These are phyloP conservation scores for Selenicereus undatus DNA, from an alignment of 148 eudicot genomes.

Conservation along the genomic window DNA sequence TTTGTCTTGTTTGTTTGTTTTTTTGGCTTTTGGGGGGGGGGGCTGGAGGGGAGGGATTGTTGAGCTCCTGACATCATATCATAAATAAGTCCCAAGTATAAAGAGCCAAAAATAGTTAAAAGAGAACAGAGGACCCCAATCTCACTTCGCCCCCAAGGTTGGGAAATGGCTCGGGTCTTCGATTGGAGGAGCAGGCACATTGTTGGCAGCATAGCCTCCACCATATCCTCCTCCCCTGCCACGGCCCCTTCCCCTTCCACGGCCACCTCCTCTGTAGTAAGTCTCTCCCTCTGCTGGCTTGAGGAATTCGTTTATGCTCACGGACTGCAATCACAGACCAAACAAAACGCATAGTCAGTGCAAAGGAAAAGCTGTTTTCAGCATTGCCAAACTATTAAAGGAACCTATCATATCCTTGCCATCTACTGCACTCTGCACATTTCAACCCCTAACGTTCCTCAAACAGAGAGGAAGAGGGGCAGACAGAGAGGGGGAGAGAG, in stretches of 20 bases:
- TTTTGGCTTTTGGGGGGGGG: not conserved
- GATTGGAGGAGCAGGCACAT: conserved; percentile 39
- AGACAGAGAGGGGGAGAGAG: no score
- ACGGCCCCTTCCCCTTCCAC: conserved; percentile 56
- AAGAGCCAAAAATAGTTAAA: conserved; percentile 25
- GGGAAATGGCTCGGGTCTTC: conserved; percentile 50
- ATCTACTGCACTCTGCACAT: no score
- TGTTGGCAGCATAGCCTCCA: conserved; percentile 31
- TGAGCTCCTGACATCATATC: conserved; percentile 24
- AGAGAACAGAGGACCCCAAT: conserved; percentile 10
- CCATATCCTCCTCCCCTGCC: conserved; percentile 35
- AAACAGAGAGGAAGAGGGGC: no score
- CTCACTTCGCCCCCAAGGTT: conserved; percentile 47
- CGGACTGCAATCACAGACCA: conserved; percentile 26
- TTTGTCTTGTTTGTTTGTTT: not conserved
- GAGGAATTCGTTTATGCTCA: conserved; percentile 58
- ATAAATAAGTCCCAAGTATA: conserved; percentile 12
- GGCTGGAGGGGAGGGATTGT: not conserved
- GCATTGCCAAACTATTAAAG: not conserved
- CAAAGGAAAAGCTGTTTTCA: not conserved
- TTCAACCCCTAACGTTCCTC: no score
- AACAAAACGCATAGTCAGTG: not conserved
- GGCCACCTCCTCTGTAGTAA: conserved; percentile 41
- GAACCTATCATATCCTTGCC: no score
- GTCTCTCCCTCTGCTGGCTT: conserved; percentile 52